Evolutionary conservation across 306 rosid genomes (phyloP).

Genomic region (Prunus mongolica): DNA sequence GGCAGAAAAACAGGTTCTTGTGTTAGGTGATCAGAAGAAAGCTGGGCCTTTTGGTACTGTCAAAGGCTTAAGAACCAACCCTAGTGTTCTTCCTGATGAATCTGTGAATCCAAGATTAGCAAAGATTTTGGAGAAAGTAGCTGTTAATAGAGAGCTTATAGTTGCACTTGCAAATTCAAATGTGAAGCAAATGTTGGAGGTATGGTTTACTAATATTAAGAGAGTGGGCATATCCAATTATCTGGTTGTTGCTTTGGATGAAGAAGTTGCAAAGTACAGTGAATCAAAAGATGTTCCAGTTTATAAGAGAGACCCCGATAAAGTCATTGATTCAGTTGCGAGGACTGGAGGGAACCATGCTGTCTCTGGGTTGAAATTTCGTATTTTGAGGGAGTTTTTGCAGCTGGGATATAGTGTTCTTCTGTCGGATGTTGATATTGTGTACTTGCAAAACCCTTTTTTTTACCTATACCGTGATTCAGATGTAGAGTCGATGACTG

Average conservation of each 20-base stretch:
- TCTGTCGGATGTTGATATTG: slow-evolving; percentile 90
- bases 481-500: slow-evolving; percentile 92
- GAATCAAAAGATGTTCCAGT: slow-evolving; percentile 63
- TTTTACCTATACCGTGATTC: slow-evolving; percentile 68
- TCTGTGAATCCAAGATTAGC: slow-evolving; percentile 83
- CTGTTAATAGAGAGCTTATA: slow-evolving; percentile 65
- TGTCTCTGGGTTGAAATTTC: slow-evolving; percentile 79
- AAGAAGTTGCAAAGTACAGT: slow-evolving; percentile 50
- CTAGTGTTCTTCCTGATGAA: slow-evolving; percentile 66
- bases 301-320: slow-evolving; percentile 72
- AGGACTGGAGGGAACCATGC: slow-evolving; percentile 73
- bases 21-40: slow-evolving; percentile 58
- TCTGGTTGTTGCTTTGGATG: slow-evolving; percentile 82
- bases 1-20: slow-evolving; percentile 74
- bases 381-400: slow-evolving; percentile 78
- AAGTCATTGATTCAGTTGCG: slow-evolving; percentile 53
- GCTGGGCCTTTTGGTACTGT: slow-evolving; percentile 86
- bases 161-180: slow-evolving; percentile 87
- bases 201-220: slow-evolving; percentile 79
- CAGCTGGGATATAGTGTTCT: slow-evolving; percentile 89
- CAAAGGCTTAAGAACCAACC: slow-evolving; percentile 69
- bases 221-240: slow-evolving; percentile 71
- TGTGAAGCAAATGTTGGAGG: slow-evolving; percentile 77
- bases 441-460: slow-evolving; percentile 86
- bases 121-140: slow-evolving; percentile 68